Evolutionary conservation across 2,329 filamentous ascomycete genomes (phyloP), one percentile per base, ranked within the genome.

Genomic region (Daldinia sp.): DNA sequence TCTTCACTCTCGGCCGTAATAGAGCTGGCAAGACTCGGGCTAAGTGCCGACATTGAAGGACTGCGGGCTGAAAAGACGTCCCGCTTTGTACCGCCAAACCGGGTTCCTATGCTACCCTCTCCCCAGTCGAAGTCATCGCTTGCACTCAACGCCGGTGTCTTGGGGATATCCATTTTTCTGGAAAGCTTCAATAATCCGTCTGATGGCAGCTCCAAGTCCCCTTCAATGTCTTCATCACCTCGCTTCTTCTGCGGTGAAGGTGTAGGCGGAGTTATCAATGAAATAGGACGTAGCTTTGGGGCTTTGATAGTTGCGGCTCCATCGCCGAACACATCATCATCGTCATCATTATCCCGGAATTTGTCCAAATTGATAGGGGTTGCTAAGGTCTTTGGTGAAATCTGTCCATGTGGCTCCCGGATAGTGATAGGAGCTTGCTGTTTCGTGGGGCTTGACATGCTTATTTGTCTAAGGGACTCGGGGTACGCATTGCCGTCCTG

Each of bases 1-100:
- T 97, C 94, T 74, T 97, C 94, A 73, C 94, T 98, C 79, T 97
- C 95, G 8, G 87, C 86, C 1, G 93, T 97, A 70, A 96, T 88
- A 67, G 92, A 95, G 77, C 94, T 98, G 17, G 93, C 92, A 58
- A 96, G 86, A 75, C 94, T 98, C 11, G 95, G 94, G 74, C 94
- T 98, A 76, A 97, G 85, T 25, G 92, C 92, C 35, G 94, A 97
- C 32, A 90, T 88, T 15, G 93, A 94, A 0, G 93, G 97, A 79
- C 92, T 95, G 71, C 92, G 88, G 72, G 89, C 88, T 49, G 92
- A 94, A 37, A 87, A 87, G n/a, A 84, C 85, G 72, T 94, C 92
- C 71, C 92, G 88, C 68, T 88, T 86, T 11, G 93, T 97, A 43
- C 94, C 94, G 35, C 91, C 94, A 78, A 94, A 94, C 59, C 94